Conservation (phyloP, 352 stramenopile species). For the Blastocystis sp. region DNA sequence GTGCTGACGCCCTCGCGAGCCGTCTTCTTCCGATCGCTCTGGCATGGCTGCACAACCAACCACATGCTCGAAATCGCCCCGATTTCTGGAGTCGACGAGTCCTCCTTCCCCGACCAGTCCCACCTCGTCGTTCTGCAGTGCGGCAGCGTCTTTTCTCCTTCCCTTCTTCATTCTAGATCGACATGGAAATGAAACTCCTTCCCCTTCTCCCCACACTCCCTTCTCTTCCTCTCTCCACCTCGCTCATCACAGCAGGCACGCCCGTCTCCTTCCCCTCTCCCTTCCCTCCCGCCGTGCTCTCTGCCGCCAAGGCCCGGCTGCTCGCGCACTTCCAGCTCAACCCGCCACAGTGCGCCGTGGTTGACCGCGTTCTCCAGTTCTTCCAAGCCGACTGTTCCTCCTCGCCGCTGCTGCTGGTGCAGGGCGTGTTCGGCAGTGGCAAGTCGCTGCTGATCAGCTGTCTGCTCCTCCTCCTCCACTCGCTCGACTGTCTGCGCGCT, state of each 20-base stretch:
- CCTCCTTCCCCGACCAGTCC: neutral
- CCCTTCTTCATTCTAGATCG: neutral
- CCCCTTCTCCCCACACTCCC: neutral
- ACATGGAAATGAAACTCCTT: conserved; percentile 40
- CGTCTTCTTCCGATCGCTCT: conserved; percentile 18
- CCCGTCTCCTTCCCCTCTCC: neutral
- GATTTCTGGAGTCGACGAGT: neutral
- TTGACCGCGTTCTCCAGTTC: conserved; percentile 5
- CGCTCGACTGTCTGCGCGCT: neutral
- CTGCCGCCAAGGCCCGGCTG: neutral
- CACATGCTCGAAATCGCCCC: conserved; percentile 13
- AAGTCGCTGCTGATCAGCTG: conserved; percentile 13
- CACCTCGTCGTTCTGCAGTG: neutral
- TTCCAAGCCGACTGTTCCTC: neutral
- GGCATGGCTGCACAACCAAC: conserved; percentile 35
- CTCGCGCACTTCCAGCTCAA: conserved; percentile 11
- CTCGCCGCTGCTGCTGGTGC: conserved; percentile 4
- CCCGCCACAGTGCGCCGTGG: neutral
- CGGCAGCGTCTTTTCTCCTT: neutral
- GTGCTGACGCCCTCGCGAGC: neutral
- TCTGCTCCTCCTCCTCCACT: conserved; percentile 47
- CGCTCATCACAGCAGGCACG: neutral
- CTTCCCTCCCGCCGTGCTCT: neutral
- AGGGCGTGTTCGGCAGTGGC: conserved; percentile 52
- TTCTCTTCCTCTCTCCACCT: neutral